phyloP scores from a whole-genome alignment of 352 stramenopile species.

The Globisporangium middletonii region DNA sequence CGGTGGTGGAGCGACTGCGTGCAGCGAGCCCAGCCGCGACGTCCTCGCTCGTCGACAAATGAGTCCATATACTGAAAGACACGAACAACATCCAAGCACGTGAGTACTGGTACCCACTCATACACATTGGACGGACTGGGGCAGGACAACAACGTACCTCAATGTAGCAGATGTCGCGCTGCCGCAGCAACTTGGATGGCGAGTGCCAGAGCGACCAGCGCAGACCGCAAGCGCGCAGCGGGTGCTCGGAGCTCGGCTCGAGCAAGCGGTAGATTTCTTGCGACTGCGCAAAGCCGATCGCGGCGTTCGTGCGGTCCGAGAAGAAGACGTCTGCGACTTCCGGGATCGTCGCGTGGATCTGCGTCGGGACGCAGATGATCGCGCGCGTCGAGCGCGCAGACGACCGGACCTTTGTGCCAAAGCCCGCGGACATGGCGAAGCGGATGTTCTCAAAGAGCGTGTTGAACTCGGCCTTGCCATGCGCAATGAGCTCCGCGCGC shows the following conservation, averaged over 20 bases:
- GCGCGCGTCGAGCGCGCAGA: constrained; percentile 46
- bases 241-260: constrained; percentile 32
- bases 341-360: constrained; percentile 40
- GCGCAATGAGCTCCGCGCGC: constrained; percentile 28
- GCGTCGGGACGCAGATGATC: constrained; percentile 35
- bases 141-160: constrained; percentile 16
- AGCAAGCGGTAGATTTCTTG: constrained; percentile 53
- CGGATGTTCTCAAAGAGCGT: constrained; percentile 39
- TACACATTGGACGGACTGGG: not conserved
- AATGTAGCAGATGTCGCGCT: constrained; percentile 56
- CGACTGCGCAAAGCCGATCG: constrained; percentile 56
- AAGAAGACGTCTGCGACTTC: constrained; percentile 60
- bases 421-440: constrained; percentile 28
- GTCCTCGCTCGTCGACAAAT: constrained; percentile 49
- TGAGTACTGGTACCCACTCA: too few species aligned
- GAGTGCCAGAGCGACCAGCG: constrained; percentile 65
- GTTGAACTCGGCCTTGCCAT: constrained; percentile 23
- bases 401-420: constrained; percentile 43
- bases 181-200: constrained; percentile 48
- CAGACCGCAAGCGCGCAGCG: constrained; percentile 45
- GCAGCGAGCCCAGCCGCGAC: constrained; percentile 50
- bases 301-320: constrained; percentile 48
- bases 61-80: constrained; percentile 39
- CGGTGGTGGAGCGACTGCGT: constrained; percentile 62
- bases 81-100: too few species aligned